Conservation (phyloP, 1,284 basidiomycete genomes). For the Afroboletus lepidellus region DNA sequence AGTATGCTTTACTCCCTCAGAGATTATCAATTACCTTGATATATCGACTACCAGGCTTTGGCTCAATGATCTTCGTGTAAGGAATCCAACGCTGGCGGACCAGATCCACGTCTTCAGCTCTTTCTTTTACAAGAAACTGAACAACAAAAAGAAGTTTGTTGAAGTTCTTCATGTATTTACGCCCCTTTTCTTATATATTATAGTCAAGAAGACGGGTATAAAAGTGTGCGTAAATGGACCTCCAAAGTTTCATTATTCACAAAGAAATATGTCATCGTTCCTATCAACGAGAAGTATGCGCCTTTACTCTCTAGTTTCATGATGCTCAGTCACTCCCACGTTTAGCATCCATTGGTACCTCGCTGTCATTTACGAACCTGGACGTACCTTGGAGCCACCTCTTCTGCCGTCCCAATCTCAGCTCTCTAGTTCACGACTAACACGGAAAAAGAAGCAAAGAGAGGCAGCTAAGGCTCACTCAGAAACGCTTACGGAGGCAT, state of each 20-base stretch:
- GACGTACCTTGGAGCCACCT: conserved; percentile 51
- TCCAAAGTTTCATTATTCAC: conserved; percentile 82
- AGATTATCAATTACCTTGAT: background rate
- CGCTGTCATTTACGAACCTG: conserved; percentile 88
- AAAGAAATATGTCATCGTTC: conserved; percentile 92
- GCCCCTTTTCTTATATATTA: conserved; percentile 4
- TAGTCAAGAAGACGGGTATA: conserved; percentile 69
- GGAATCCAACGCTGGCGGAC: conserved; percentile 61
- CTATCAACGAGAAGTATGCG: conserved; percentile 92
- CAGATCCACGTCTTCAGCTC: conserved; percentile 92
- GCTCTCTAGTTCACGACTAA: conserved; percentile 22
- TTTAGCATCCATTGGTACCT: conserved; percentile 94
- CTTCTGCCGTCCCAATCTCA: conserved; percentile 30
- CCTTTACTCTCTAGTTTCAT: background rate
- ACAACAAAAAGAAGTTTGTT: conserved; percentile 65
- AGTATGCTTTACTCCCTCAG: conserved; percentile 48
- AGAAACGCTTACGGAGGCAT: conserved; percentile 5
- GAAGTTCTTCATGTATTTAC: conserved; percentile 1
- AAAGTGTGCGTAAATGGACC: conserved; percentile 93
- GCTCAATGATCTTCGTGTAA: conserved; percentile 54
- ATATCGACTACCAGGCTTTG: conserved; percentile 65
- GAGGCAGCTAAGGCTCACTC: background rate
- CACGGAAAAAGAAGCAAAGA: conserved; percentile 35
- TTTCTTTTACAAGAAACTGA: conserved; percentile 97
- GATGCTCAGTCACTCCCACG: conserved; percentile 10